A percentile compares a stretch with the other conserved stretches of the same genome.
Evolutionary conservation across 2,329 filamentous ascomycete genomes (phyloP).

Genomic region (Fusarium burgessii): DNA sequence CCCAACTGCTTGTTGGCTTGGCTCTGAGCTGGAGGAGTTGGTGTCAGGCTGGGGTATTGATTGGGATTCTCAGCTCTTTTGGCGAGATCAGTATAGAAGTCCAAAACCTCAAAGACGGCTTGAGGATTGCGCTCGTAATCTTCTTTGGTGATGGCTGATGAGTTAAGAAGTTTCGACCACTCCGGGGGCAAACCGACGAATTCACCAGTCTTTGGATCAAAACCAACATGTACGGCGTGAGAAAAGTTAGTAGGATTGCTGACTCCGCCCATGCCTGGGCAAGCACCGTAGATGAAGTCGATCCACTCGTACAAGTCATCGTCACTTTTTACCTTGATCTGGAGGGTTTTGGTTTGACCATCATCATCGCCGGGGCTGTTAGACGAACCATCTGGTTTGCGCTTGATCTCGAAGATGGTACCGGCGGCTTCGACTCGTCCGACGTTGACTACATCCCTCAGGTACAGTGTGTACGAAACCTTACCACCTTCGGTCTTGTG

Average conservation of each 20-base stretch:
- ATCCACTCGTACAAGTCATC: slow-evolving; percentile 99
- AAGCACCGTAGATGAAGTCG: slow-evolving; percentile 96
- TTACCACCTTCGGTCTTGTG: slow-evolving; percentile 92
- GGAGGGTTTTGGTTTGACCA: slow-evolving; percentile 82
- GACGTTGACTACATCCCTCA: slow-evolving; percentile 91
- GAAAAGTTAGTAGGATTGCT: slow-evolving; percentile 99
- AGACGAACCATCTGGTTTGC: slow-evolving; percentile 75
- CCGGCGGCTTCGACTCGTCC: slow-evolving; percentile 91
- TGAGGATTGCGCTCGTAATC: slow-evolving; percentile 98
- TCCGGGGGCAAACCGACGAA: slow-evolving; percentile 95
- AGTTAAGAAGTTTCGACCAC: slow-evolving; percentile 96
- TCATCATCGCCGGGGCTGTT: slow-evolving; percentile 83
- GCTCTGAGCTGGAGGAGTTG: slow-evolving; percentile 70
- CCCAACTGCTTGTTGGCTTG: slow-evolving; percentile 73
- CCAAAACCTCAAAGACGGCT: slow-evolving; percentile 82
- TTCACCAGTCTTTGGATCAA: slow-evolving; percentile 93
- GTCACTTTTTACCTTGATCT: slow-evolving; percentile 93
- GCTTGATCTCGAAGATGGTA: slow-evolving; percentile 93
- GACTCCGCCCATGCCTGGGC: slow-evolving; percentile 96
- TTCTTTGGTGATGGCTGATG: slow-evolving; percentile 97
- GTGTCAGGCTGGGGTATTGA: slow-evolving; percentile 75
- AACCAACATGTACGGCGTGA: slow-evolving; percentile 96
- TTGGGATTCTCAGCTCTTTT: slow-evolving; percentile 79
- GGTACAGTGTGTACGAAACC: slow-evolving; percentile 83
- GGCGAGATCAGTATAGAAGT: slow-evolving; percentile 87